Percentiles rank a stretch among this genome's conserved stretches.
These are phyloP conservation scores for Talaromyces liani DNA, from an alignment of 495 filamentous ascomycete genomes.

Conservation along the genomic window DNA sequence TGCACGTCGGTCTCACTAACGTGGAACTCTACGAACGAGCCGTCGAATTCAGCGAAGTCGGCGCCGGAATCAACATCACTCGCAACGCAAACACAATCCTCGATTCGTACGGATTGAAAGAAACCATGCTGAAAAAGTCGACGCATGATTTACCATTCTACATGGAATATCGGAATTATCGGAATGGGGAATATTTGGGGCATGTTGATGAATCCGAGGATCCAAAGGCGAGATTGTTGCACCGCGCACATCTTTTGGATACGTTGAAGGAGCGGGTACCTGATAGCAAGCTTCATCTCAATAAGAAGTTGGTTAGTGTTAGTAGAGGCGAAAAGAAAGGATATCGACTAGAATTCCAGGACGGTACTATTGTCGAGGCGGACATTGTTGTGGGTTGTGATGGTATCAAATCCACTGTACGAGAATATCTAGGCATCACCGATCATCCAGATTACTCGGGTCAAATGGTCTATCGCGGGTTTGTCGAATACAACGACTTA, in stretches of 20 bases:
- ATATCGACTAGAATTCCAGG: background rate
- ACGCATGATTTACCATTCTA: background rate
- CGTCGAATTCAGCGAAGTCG: conserved; percentile 42
- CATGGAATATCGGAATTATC: background rate
- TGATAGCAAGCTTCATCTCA: background rate
- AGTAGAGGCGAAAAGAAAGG: background rate
- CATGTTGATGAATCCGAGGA: background rate
- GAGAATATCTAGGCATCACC: background rate
- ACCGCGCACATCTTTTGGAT: background rate
- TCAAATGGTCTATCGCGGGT: background rate
- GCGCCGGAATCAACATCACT: conserved; percentile 46
- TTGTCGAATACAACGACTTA: background rate
- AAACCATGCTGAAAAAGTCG: conserved; percentile 15
- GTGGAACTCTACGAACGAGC: conserved; percentile 48
- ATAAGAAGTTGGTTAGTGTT: background rate
- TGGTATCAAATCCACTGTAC: background rate
- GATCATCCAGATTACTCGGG: background rate
- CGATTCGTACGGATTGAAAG: conserved; percentile 21
- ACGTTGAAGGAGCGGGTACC: background rate
- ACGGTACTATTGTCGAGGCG: background rate
- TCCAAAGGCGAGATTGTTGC: background rate
- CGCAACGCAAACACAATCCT: conserved; percentile 24
- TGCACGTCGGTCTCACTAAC: conserved; percentile 45
- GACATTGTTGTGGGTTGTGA: background rate
- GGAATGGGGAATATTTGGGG: background rate